These are phyloP conservation scores for Thalassiosira pacifica DNA, from an alignment of 352 stramenopile species.

Conservation along the genomic window DNA sequence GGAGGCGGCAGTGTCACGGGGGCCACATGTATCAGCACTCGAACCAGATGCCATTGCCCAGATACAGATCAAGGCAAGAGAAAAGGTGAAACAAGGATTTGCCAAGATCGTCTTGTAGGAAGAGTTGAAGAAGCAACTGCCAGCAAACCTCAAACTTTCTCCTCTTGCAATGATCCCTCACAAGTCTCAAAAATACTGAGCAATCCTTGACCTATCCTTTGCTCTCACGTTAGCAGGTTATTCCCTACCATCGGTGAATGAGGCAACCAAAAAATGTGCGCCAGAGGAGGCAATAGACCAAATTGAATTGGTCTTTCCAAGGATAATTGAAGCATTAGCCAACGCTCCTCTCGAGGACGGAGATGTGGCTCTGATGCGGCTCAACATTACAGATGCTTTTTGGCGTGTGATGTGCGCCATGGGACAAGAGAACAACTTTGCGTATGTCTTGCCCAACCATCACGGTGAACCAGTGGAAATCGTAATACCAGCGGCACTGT, in stretches of 20 bases:
- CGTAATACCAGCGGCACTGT: slow-evolving; percentile 46
- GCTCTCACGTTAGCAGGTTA: neutral
- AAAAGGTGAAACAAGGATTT: slow-evolving; percentile 21
- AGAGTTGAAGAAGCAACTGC: slow-evolving; percentile 14
- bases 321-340: slow-evolving; percentile 43
- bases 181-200: slow-evolving; percentile 12
- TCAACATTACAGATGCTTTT: slow-evolving; percentile 19
- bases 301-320: slow-evolving; percentile 8
- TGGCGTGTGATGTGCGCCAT: slow-evolving; percentile 32
- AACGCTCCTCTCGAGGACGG: neutral
- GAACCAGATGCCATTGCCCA: slow-evolving; percentile 12
- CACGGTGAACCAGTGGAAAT: slow-evolving; percentile 9
- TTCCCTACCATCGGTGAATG: slow-evolving; percentile 49
- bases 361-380: slow-evolving; percentile 25
- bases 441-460: slow-evolving; percentile 44
- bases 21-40: slow-evolving; percentile 20
- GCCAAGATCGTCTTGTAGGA: slow-evolving; percentile 23
- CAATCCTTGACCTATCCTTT: slow-evolving; percentile 38
- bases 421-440: slow-evolving; percentile 55
- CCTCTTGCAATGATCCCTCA: slow-evolving; percentile 40
- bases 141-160: slow-evolving; percentile 10
- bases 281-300: slow-evolving; percentile 26
- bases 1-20: slow-evolving; percentile 21
- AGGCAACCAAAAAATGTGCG: slow-evolving; percentile 12
- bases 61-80: slow-evolving; percentile 26